Conservation (phyloP, 1,284 basidiomycete genomes). For the Boletus sp. region DNA sequence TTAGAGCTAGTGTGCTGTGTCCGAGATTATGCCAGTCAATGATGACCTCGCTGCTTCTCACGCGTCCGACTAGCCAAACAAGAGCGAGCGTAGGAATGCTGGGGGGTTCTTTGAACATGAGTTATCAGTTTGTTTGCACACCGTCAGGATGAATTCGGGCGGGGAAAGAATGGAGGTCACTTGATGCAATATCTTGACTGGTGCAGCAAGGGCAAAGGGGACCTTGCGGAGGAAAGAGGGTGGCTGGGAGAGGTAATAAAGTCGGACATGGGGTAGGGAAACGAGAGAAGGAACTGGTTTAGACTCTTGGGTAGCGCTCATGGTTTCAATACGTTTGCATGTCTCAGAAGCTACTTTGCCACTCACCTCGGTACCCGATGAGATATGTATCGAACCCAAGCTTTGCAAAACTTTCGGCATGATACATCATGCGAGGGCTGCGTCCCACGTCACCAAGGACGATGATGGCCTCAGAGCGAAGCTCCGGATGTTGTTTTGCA, state of each 20-base stretch:
- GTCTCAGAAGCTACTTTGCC: background rate
- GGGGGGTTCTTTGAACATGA: slow-evolving; percentile 72
- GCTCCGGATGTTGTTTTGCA: slow-evolving; percentile 37
- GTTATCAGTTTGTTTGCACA: slow-evolving; percentile 5
- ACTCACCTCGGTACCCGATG: slow-evolving; percentile 82
- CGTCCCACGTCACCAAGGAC: slow-evolving; percentile 96
- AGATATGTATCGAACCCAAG: slow-evolving; percentile 78
- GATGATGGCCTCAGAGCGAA: slow-evolving; percentile 77
- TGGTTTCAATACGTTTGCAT: background rate
- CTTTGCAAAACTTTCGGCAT: slow-evolving; percentile 87
- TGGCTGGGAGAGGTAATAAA: slow-evolving; percentile 65
- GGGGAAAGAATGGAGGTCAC: slow-evolving; percentile 61
- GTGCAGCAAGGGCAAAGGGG: slow-evolving; percentile 77
- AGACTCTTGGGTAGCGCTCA: slow-evolving; percentile 50
- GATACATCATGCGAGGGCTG: slow-evolving; percentile 98
- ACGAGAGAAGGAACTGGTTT: slow-evolving; percentile 67
- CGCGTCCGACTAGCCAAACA: slow-evolving; percentile 67
- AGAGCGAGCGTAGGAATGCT: slow-evolving; percentile 91
- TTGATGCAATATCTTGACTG: slow-evolving; percentile 78
- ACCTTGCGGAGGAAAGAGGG: slow-evolving; percentile 52
- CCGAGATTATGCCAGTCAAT: slow-evolving; percentile 99
- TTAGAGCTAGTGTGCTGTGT: slow-evolving; percentile 87
- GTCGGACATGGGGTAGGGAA: slow-evolving; percentile 57
- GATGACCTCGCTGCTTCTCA: slow-evolving; percentile 79
- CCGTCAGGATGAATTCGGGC: slow-evolving; percentile 77